phyloP scores from a whole-genome alignment of 1,284 basidiomycete species.

The Tetrapyrgos nigripes region DNA sequence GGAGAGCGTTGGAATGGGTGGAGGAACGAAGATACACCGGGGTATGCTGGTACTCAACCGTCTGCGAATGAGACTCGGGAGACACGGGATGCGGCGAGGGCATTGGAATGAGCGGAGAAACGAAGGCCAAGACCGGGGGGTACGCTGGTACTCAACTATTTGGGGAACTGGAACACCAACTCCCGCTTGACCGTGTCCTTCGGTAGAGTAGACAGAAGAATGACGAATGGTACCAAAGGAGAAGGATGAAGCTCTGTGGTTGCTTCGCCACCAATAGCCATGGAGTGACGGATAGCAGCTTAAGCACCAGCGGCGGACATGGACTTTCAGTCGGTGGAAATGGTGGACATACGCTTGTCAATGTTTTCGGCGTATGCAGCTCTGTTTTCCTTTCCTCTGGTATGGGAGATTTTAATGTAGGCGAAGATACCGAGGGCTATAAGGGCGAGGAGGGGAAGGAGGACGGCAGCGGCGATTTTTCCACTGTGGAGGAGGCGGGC shows the following conservation, averaged over 20 bases:
- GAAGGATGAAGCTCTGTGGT: conserved; percentile 55
- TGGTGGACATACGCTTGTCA: conserved; percentile 88
- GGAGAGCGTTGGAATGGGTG: conserved; percentile 29
- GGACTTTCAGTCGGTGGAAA: conserved; percentile 84
- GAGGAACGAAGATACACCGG: conserved; percentile 48
- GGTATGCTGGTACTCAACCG: conserved; percentile 61
- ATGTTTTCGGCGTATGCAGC: conserved; percentile 74
- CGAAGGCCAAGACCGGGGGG: too few species aligned
- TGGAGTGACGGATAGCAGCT: conserved; percentile 74
- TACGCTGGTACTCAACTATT: conserved; percentile 53
- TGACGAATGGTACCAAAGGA: conserved; percentile 59
- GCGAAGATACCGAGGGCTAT: conserved; percentile 53
- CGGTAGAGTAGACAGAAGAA: conserved; percentile 51
- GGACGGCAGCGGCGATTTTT: conserved; percentile 77
- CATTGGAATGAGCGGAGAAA: too few species aligned
- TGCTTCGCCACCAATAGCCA: conserved; percentile 48
- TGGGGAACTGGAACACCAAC: too few species aligned
- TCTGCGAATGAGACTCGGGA: conserved; percentile 35
- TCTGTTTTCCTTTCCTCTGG: conserved; percentile 63
- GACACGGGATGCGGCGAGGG: conserved; percentile 54
- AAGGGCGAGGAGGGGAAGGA: conserved; percentile 72
- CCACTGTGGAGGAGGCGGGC: conserved; percentile 56
- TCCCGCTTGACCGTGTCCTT: too few species aligned
- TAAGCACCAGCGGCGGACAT: conserved; percentile 76
- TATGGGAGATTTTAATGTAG: conserved; percentile 66